Evolutionary conservation across 2,329 filamentous ascomycete species (phyloP), one percentile per base, ranked within the genome.

Genomic region (Hypoxylon sp.): DNA sequence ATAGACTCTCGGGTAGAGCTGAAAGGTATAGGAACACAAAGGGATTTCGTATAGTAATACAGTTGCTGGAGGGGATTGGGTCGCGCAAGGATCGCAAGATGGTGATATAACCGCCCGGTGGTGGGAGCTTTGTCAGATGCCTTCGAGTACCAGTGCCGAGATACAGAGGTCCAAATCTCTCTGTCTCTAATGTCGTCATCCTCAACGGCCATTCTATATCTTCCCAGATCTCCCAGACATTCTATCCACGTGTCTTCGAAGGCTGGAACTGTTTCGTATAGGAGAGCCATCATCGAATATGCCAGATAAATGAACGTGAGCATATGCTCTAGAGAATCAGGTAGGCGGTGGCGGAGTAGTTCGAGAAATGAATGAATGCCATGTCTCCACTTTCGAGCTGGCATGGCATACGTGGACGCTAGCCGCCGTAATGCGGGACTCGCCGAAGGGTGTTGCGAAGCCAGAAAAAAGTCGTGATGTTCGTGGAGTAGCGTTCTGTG

Each of bases 241-340:
- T 98, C 95, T 8, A 97, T 93, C 95, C 95, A 98, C 0, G 93
- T 97, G 63, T 96, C 92, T 57, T 92, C 88, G 71, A 97, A 98
- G 0, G 87, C 85, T 0, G 92, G 90, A 0, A 97, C 93, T 0
- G 93, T 97, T 74, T 98, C 95, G 65, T 94, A 92, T 0, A 98
- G 80, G 0, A 98, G 80, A 0, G 93, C 91, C 87, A 98, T 93
- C 89, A 97, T 97, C 1, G 91, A 92, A 71, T 98, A 98, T 0
- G 94, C 91, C 14, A 95, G 80, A 69, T 97, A 97, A 0, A 98
- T 94, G 61, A 97, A 98, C 0, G 90, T 90, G 0, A 97, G 82
- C 94, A 98, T 98, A 61, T 97, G 92, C 54, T 98, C 94, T 0
- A 94, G 81, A 1, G 92, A 94, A 0, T 85, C 85, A 0, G 94